A percentile compares a stretch with the other conserved stretches of the same genome.
Evolutionary conservation across 345 rosid genomes (phyloP).

Genomic region (Aegle marmelos): DNA sequence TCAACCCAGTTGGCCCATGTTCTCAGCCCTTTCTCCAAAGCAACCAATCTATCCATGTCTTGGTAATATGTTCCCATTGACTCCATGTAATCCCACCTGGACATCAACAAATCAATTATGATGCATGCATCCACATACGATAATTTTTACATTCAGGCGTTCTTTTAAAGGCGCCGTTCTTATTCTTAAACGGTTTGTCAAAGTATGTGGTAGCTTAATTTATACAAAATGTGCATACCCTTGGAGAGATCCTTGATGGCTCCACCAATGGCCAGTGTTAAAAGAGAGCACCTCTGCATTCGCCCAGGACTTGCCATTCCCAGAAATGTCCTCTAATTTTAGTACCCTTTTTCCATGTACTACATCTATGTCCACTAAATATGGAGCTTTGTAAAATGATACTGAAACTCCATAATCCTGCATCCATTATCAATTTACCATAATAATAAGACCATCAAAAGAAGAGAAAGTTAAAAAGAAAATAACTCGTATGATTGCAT

Average conservation of each 20-base stretch:
- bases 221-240: conserved; percentile 35
- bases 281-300: conserved; percentile 66
- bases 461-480: not conserved
- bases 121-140: too few relatives aligned
- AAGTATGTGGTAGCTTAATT: not conserved
- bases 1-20: conserved; percentile 92
- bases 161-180: too few relatives aligned
- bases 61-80: conserved; percentile 61
- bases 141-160: too few relatives aligned
- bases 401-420: conserved; percentile 75
- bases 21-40: conserved; percentile 71
- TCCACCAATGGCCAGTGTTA: conserved; percentile 99
- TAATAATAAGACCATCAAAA: not conserved
- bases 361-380: conserved; percentile 77
- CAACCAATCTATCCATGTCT: conserved; percentile 84
- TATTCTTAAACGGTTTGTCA: too few relatives aligned
- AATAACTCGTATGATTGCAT: not conserved
- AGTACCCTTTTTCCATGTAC: conserved; percentile 71
- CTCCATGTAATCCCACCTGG: conserved; percentile 96
- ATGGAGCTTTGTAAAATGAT: conserved; percentile 75
- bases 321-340: conserved; percentile 61
- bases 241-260: conserved; percentile 67
- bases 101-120: not conserved
- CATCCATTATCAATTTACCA: conserved; percentile 2
- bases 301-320: conserved; percentile 69